Conservation (phyloP, 139 green algal species). For the Eudorina sp. region DNA sequence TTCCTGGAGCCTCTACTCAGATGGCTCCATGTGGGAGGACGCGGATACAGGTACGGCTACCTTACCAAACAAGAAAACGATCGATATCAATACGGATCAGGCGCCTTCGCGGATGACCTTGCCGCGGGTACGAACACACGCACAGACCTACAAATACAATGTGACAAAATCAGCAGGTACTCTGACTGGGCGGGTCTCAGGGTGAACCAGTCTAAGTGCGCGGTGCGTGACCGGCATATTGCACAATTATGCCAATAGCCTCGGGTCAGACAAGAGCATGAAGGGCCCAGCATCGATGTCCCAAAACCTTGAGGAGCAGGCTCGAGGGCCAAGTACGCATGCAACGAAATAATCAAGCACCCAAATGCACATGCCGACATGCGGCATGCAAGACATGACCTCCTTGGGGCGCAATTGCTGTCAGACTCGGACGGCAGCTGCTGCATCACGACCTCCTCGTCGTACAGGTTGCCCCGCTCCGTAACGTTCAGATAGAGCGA, state of each 20-base stretch:
- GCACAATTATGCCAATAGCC: background rate
- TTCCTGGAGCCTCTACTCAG: conserved; percentile 10
- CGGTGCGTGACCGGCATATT: background rate
- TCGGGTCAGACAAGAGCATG: too few relatives aligned
- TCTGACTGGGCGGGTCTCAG: background rate
- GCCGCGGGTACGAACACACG: background rate
- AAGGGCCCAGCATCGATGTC: too few relatives aligned
- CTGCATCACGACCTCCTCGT: background rate
- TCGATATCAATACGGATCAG: background rate
- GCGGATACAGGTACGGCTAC: conserved; percentile 1
- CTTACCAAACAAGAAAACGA: background rate
- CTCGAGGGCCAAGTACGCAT: too few relatives aligned
- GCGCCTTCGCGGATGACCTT: background rate
- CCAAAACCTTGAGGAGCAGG: too few relatives aligned
- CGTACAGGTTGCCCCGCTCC: background rate
- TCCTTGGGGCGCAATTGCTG: too few relatives aligned
- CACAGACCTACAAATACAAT: background rate
- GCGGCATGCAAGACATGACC: too few relatives aligned
- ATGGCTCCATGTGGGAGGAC: conserved; percentile 10
- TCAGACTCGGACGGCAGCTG: too few relatives aligned
- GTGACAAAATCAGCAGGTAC: background rate
- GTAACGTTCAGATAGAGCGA: background rate
- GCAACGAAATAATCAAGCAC: too few relatives aligned
- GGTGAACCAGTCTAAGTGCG: background rate
- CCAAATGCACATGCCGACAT: too few relatives aligned